Evolutionary conservation across 805 yeast species (phyloP).

Genomic region (Scheffersomyces spartinae): DNA sequence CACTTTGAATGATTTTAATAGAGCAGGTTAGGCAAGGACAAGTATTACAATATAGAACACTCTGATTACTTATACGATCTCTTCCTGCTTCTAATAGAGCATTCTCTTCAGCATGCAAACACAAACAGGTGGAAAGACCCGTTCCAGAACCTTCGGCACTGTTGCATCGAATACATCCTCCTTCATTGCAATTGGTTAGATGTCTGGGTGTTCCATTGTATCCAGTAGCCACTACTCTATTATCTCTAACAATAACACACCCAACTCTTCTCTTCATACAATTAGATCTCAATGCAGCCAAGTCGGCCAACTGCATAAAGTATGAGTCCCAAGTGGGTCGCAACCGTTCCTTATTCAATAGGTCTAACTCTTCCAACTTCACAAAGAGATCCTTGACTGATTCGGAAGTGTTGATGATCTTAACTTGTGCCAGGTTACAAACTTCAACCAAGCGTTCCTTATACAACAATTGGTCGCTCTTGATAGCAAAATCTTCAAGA

Average conservation of each 20-base stretch:
- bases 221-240: conserved; percentile 88
- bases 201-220: conserved; percentile 96
- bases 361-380: conserved; percentile 27
- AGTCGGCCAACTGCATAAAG: conserved; percentile 85
- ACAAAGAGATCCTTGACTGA: conserved; percentile 22
- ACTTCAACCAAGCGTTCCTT: conserved; percentile 27
- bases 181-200: conserved; percentile 80
- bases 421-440: conserved; percentile 30
- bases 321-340: conserved; percentile 96
- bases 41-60: conserved; percentile 83
- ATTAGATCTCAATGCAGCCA: conserved; percentile 86
- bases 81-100: conserved; percentile 92
- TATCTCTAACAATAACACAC: conserved; percentile 81
- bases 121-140: conserved; percentile 71
- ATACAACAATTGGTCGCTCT: conserved; percentile 43
- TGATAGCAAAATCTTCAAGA: conserved; percentile 34
- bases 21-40: conserved; percentile 96
- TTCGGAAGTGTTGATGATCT: conserved; percentile 27
- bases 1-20: conserved; percentile 88
- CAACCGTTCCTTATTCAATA: conserved; percentile 34
- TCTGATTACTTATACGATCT: conserved; percentile 55
- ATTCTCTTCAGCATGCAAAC: conserved; percentile 96
- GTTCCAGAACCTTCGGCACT: conserved; percentile 51
- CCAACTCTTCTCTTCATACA: conserved; percentile 98
- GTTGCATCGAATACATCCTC: conserved; percentile 91